Conservation (phyloP, 306 rosid genomes). For the Gleditsia sinensis region DNA sequence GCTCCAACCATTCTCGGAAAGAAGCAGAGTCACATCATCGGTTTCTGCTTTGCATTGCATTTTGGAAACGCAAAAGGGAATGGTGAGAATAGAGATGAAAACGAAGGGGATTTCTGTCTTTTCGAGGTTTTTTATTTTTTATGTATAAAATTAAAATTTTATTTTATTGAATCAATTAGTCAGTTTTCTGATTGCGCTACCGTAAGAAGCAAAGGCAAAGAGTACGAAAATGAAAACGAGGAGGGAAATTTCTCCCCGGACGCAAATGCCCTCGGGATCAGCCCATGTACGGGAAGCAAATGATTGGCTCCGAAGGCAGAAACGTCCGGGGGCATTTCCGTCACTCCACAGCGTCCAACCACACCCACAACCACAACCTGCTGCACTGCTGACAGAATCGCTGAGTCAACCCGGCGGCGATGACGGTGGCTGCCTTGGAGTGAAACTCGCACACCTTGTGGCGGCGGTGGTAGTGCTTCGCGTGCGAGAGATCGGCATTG, state of each 20-base stretch:
- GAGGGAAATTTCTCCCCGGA: constrained; percentile 27
- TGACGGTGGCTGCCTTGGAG: constrained; percentile 91
- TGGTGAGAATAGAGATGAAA: not conserved
- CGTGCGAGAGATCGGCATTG: constrained; percentile 85
- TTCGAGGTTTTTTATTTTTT: not conserved
- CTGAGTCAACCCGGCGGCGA: constrained; percentile 96
- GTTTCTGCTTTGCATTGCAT: not conserved
- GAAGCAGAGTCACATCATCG: constrained; percentile 29
- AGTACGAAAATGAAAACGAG: not conserved
- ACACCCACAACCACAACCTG: no score
- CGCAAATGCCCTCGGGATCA: constrained; percentile 52
- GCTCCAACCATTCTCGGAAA: constrained; percentile 32
- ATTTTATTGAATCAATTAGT: not conserved
- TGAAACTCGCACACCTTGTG: constrained; percentile 98
- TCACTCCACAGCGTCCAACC: not conserved
- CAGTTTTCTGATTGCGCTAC: constrained; percentile 12
- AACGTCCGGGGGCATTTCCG: constrained; percentile 33
- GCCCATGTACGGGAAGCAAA: constrained; percentile 26
- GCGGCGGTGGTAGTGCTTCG: constrained; percentile 97
- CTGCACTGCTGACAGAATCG: constrained; percentile 99
- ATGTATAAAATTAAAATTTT: not conserved
- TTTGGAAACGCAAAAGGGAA: not conserved
- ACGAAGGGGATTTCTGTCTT: constrained; percentile 15
- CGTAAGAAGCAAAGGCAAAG: constrained; percentile 1
- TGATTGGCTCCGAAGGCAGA: constrained; percentile 36